These are phyloP conservation scores for Geotrichum aggregatum DNA, from an alignment of 1,139 yeast species.

Conservation along the genomic window DNA sequence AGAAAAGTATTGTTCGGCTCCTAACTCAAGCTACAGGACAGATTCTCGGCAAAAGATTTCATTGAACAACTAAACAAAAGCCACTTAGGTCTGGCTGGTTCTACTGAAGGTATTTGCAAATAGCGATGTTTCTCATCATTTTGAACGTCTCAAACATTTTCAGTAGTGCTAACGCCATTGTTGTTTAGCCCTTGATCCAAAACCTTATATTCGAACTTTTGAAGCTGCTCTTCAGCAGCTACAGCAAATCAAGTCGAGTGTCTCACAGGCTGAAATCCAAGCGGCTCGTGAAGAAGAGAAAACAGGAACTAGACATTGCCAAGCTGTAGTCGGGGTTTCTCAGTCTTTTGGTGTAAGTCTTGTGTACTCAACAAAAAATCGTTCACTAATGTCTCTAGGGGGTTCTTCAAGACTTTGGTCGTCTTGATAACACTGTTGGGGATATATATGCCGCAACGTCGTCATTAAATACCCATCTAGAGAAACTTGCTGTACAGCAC, in stretches of 20 bases:
- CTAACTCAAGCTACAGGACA: slow-evolving; percentile 40
- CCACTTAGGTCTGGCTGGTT: slow-evolving; percentile 42
- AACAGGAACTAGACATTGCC: slow-evolving; percentile 65
- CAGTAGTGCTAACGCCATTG: slow-evolving; percentile 8
- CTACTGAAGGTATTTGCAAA: slow-evolving; percentile 50
- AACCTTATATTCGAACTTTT: slow-evolving; percentile 89
- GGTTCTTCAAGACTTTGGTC: slow-evolving; percentile 47
- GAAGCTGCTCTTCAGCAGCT: slow-evolving; percentile 78
- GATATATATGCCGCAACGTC: slow-evolving; percentile 54
- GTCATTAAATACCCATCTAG: slow-evolving; percentile 70
- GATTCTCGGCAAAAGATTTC: slow-evolving; percentile 70
- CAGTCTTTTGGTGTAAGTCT: slow-evolving; percentile 13
- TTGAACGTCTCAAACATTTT: too few species aligned
- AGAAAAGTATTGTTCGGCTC: neutral
- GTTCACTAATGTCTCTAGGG: slow-evolving; percentile 15
- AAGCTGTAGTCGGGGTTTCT: slow-evolving; percentile 48
- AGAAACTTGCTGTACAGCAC: slow-evolving; percentile 69
- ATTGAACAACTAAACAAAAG: slow-evolving; percentile 78
- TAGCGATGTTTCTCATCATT: too few species aligned
- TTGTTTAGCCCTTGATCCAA: slow-evolving; percentile 58
- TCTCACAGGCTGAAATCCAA: slow-evolving; percentile 46
- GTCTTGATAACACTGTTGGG: slow-evolving; percentile 54
- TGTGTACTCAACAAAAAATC: neutral
- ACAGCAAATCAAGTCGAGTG: slow-evolving; percentile 54
- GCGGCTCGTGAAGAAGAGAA: slow-evolving; percentile 55